These are phyloP conservation scores for Arachis hypogaea DNA, from an alignment of 306 rosid genomes.

Conservation along the genomic window DNA sequence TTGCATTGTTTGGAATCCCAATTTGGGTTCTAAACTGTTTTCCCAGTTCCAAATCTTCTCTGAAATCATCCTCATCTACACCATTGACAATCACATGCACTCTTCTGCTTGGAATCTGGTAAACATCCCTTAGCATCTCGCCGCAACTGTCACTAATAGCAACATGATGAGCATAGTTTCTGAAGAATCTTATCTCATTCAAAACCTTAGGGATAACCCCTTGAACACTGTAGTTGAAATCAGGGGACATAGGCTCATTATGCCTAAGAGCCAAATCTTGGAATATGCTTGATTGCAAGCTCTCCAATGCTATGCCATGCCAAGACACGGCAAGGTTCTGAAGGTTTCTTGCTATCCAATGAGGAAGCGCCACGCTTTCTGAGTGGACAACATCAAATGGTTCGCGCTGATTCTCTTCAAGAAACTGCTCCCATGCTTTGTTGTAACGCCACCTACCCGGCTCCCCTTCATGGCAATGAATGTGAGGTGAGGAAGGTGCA, in stretches of 20 bases:
- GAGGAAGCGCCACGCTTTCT: slow-evolving; percentile 95
- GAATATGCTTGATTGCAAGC: slow-evolving; percentile 78
- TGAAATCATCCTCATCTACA: slow-evolving; percentile 66
- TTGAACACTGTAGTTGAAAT: slow-evolving; percentile 64
- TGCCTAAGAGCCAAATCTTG: slow-evolving; percentile 71
- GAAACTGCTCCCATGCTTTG: slow-evolving; percentile 88
- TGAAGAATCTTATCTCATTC: slow-evolving; percentile 87
- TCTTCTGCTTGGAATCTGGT: slow-evolving; percentile 76
- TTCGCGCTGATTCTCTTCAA: slow-evolving; percentile 53
- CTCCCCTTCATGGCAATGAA: slow-evolving; percentile 88
- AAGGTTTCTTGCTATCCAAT: slow-evolving; percentile 65
- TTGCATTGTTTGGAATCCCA: slow-evolving; percentile 70
- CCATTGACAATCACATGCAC: slow-evolving; percentile 95
- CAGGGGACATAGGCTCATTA: slow-evolving; percentile 62
- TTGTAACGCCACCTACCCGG: slow-evolving; percentile 87
- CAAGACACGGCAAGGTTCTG: slow-evolving; percentile 88
- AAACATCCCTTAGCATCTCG: slow-evolving; percentile 84
- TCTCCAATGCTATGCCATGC: slow-evolving; percentile 97
- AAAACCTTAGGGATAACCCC: slow-evolving; percentile 79
- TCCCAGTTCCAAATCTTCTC: slow-evolving; percentile 57
- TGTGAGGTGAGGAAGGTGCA: slow-evolving; percentile 56
- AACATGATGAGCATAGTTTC: slow-evolving; percentile 76
- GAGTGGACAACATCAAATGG: slow-evolving; percentile 91
- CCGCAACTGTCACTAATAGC: slow-evolving; percentile 95
- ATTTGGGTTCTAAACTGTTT: slow-evolving; percentile 55